phyloP scores from a whole-genome alignment of 2,329 filamentous ascomycete genomes.

The Alternaria postmessia region DNA sequence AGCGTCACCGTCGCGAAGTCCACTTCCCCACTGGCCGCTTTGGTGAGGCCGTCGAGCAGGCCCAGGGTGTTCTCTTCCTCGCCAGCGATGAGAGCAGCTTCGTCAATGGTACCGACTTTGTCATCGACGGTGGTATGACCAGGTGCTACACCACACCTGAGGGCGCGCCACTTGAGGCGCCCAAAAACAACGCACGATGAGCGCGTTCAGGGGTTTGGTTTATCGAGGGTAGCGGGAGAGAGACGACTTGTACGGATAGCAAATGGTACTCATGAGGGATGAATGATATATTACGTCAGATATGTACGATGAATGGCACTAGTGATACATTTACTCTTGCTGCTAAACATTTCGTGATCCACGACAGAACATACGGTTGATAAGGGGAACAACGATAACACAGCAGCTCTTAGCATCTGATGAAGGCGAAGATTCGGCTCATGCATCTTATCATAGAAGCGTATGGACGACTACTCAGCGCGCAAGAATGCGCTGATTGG shows the following conservation, averaged over 20 bases:
- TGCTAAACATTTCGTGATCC: neutral
- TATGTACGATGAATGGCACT: neutral
- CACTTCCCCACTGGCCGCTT: constrained; percentile 91
- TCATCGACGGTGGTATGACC: constrained; percentile 95
- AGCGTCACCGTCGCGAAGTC: constrained; percentile 82
- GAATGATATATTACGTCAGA: neutral
- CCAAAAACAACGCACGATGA: constrained; percentile 57
- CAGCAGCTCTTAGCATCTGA: neutral
- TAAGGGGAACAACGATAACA: neutral
- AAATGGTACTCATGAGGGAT: neutral
- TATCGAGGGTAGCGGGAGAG: neutral
- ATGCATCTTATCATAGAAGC: neutral
- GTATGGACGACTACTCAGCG: neutral
- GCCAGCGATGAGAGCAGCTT: constrained; percentile 90
- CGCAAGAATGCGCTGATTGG: constrained; percentile 14
- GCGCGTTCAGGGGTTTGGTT: neutral
- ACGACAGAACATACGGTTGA: neutral
- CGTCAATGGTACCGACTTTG: constrained; percentile 89
- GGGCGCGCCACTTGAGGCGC: constrained; percentile 63
- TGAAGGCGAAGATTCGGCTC: neutral
- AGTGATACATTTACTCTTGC: neutral
- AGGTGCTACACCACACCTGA: constrained; percentile 80
- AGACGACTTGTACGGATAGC: neutral
- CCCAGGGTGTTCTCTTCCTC: constrained; percentile 85
- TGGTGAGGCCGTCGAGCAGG: constrained; percentile 93